phyloP scores from a whole-genome alignment of 139 green algal genomes.

The Chlamydomonas sp. region DNA sequence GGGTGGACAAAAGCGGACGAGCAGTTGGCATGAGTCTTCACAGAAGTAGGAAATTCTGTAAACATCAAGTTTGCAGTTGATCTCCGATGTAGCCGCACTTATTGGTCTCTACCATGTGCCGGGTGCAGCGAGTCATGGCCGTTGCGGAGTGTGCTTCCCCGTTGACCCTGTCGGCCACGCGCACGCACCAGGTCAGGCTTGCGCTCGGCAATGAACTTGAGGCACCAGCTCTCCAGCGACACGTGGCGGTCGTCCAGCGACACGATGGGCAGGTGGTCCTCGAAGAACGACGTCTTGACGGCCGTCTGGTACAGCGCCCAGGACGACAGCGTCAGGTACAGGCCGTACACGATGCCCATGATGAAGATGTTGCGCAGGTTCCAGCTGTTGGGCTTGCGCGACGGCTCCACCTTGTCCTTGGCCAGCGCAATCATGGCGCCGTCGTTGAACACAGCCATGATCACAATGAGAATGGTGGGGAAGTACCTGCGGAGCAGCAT shows the following conservation, averaged over 20 bases:
- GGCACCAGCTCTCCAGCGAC: conserved; percentile 56
- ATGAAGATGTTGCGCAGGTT: conserved; percentile 84
- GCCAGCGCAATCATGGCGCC: conserved; percentile 90
- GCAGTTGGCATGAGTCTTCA: neutral
- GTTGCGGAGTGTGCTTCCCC: no score
- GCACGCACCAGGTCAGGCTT: neutral
- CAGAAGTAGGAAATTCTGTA: no score
- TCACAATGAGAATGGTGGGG: conserved; percentile 87
- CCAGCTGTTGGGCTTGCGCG: conserved; percentile 76
- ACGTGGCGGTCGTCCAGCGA: conserved; percentile 60
- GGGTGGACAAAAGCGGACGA: neutral
- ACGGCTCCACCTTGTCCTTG: conserved; percentile 78
- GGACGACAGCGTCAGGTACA: conserved; percentile 83
- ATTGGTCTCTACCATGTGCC: no score
- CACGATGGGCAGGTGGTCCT: conserved; percentile 62
- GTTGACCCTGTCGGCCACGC: no score
- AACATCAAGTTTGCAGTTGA: no score
- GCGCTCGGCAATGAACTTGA: neutral
- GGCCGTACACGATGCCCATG: conserved; percentile 81
- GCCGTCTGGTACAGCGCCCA: conserved; percentile 70
- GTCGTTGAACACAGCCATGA: conserved; percentile 92
- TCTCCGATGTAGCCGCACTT: no score
- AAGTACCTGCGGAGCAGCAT: conserved; percentile 67
- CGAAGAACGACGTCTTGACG: conserved; percentile 74
- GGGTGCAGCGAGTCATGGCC: no score